Conservation (phyloP, 2,329 filamentous ascomycete genomes). For the Fusarium sp. region DNA sequence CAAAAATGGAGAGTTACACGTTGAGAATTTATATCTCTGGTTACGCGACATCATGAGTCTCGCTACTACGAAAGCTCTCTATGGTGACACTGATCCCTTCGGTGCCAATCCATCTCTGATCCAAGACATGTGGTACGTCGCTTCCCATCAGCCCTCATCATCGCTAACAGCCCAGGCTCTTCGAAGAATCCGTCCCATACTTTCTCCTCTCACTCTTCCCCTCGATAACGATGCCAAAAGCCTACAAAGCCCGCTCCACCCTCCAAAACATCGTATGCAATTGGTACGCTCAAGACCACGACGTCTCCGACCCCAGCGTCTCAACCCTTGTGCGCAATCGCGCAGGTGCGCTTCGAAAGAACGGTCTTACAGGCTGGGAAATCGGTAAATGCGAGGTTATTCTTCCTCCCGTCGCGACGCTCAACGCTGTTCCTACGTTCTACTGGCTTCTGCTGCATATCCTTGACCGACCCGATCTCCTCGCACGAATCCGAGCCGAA, state of each 20-base stretch:
- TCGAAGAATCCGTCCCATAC: conserved; percentile 40
- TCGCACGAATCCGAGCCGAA: conserved; percentile 24
- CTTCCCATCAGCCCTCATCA: fast-evolving
- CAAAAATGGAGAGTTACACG: conserved; percentile 36
- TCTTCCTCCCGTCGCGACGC: conserved; percentile 44
- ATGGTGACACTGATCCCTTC: conserved; percentile 57
- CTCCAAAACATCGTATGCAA: conserved; percentile 43
- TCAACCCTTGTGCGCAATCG: conserved; percentile 45
- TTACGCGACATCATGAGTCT: conserved; percentile 51
- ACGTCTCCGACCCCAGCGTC: conserved; percentile 44
- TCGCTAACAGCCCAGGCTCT: conserved; percentile 30
- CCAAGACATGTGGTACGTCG: conserved; percentile 33
- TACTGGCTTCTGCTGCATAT: conserved; percentile 52
- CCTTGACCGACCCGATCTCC: conserved; percentile 42
- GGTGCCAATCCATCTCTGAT: conserved; percentile 35
- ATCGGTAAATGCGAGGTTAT: conserved; percentile 47
- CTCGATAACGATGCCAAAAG: conserved; percentile 45
- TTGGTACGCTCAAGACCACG: conserved; percentile 47
- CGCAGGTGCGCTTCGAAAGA: conserved; percentile 42
- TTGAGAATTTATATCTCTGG: conserved; percentile 54
- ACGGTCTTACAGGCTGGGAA: conserved; percentile 44
- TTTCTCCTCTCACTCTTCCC: conserved; percentile 48
- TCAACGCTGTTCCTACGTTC: conserved; percentile 52
- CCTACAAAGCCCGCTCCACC: conserved; percentile 42
- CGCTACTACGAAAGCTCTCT: conserved; percentile 54